A percentile compares a stretch with the other conserved stretches of the same genome.
phyloP scores from a whole-genome alignment of 179 eudicot species.

The Nepenthes alata region DNA sequence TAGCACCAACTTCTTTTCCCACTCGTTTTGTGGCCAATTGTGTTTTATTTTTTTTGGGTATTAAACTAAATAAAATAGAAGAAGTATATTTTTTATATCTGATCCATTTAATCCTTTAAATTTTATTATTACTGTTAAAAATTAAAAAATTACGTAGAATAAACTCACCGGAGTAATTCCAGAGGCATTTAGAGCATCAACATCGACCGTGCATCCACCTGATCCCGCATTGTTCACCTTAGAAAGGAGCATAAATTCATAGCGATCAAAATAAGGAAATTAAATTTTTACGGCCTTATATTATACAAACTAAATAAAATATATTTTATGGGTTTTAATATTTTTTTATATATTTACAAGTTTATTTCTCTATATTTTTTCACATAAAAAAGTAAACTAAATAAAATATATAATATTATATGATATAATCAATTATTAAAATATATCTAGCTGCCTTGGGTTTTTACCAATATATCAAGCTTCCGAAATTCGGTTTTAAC shows the following conservation, averaged over 20 bases:
- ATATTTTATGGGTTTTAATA: too few relatives aligned
- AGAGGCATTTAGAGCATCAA: not conserved
- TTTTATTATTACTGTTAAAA: not conserved
- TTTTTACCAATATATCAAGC: conserved; percentile 16
- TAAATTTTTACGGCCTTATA: too few relatives aligned
- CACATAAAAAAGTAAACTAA: too few relatives aligned
- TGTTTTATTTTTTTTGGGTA: not conserved
- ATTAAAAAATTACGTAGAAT: not conserved
- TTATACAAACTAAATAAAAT: too few relatives aligned
- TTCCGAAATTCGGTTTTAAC: conserved; percentile 13
- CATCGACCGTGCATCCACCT: not conserved
- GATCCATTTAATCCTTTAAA: not conserved
- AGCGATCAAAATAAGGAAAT: too few relatives aligned
- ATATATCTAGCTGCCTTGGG: not conserved
- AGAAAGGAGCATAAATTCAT: not conserved
- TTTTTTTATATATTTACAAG: too few relatives aligned
- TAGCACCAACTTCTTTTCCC: too few relatives aligned
- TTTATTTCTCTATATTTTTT: too few relatives aligned
- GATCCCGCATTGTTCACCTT: not conserved
- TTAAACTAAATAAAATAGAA: not conserved
- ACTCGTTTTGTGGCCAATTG: not conserved
- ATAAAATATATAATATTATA: not conserved
- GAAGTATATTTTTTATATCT: not conserved
- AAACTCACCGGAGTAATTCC: not conserved
- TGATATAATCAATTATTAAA: not conserved